Conservation (phyloP, 495 filamentous ascomycete species). For the Annulohypoxylon maeteangense region DNA sequence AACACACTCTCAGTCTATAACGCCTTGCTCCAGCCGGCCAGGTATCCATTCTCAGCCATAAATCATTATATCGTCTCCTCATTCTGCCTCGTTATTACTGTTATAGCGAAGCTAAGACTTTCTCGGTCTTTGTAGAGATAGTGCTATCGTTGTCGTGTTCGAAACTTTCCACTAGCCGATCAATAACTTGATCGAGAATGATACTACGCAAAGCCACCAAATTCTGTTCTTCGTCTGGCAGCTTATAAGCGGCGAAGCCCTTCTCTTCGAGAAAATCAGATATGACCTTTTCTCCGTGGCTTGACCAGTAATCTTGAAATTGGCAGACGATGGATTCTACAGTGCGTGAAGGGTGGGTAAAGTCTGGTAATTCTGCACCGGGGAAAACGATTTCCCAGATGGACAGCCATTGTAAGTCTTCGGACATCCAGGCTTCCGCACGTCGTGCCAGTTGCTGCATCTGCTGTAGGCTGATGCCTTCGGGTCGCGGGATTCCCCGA, state of each 20-base stretch:
- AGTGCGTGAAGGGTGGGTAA: background rate
- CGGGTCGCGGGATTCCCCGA: slow-evolving; percentile 12
- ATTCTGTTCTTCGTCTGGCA: background rate
- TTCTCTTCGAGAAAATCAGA: slow-evolving; percentile 22
- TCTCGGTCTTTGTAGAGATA: background rate
- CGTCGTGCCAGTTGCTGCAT: slow-evolving; percentile 30
- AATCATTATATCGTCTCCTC: background rate
- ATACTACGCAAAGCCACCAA: background rate
- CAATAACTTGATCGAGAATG: slow-evolving; percentile 4
- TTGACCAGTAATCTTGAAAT: slow-evolving; percentile 38
- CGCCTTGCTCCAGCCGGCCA: too few relatives aligned
- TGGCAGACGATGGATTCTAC: slow-evolving; percentile 24
- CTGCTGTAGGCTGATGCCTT: slow-evolving; percentile 37
- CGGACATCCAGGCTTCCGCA: background rate
- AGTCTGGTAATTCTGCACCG: slow-evolving; percentile 2
- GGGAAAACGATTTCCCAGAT: slow-evolving; percentile 42
- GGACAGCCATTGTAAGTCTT: slow-evolving; percentile 31
- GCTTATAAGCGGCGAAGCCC: background rate
- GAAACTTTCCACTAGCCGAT: slow-evolving; percentile 13
- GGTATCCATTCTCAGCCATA: too few relatives aligned
- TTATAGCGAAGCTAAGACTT: slow-evolving; percentile 4
- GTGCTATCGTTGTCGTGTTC: background rate
- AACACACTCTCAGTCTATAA: too few relatives aligned
- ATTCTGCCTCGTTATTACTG: background rate
- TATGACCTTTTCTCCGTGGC: slow-evolving; percentile 21